phyloP scores from a whole-genome alignment of 2,329 filamentous ascomycete genomes.

The Trichophyton mentagrophytes region DNA sequence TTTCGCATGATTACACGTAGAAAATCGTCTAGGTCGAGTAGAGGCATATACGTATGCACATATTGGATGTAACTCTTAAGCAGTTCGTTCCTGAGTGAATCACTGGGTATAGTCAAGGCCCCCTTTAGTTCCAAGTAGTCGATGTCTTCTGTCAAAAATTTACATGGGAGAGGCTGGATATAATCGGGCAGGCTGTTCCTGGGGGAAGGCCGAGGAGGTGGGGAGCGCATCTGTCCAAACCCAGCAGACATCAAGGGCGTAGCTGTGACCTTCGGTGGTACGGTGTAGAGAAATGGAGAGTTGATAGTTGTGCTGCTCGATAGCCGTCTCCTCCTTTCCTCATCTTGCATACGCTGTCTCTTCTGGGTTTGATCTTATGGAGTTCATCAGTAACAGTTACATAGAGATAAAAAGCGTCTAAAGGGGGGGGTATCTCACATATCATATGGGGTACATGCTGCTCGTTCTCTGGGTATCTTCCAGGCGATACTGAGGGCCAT shows the following conservation, averaged over 20 bases:
- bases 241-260: slow-evolving; percentile 18
- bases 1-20: slow-evolving; percentile 44
- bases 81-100: slow-evolving; percentile 62
- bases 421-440: slow-evolving; percentile 37
- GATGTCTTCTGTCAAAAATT: slow-evolving; percentile 69
- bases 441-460: slow-evolving; percentile 52
- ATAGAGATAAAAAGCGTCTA: not conserved
- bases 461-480: slow-evolving; percentile 21
- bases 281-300: slow-evolving; percentile 26
- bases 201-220: slow-evolving; percentile 34
- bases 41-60: slow-evolving; percentile 87
- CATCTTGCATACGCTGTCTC: slow-evolving; percentile 32
- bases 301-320: slow-evolving; percentile 29
- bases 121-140: slow-evolving; percentile 74
- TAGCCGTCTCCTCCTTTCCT: slow-evolving; percentile 35
- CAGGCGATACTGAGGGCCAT: not conserved
- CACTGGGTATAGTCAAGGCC: slow-evolving; percentile 61
- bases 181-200: slow-evolving; percentile 48
- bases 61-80: slow-evolving; percentile 75
- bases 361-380: slow-evolving; percentile 37
- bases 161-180: slow-evolving; percentile 64
- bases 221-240: slow-evolving; percentile 20
- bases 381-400: slow-evolving; percentile 1
- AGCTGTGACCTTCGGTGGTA: slow-evolving; percentile 22
- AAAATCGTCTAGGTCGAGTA: slow-evolving; percentile 56